Evolutionary conservation across 768 basidiomycete species (phyloP).

Genomic region (Tylopilus vinaceipallidus): DNA sequence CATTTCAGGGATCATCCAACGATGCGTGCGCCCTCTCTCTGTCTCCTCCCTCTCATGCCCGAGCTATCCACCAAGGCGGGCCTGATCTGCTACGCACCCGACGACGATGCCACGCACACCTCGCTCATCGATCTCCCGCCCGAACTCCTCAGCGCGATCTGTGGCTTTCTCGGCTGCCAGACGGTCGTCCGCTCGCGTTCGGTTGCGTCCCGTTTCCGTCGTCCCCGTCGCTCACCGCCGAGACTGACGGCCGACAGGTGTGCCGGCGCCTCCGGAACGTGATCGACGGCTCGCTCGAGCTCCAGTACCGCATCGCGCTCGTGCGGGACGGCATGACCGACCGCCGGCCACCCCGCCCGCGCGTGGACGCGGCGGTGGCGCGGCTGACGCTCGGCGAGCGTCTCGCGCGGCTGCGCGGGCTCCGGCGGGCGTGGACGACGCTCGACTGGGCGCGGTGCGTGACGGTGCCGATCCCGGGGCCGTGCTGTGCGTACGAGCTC

Average conservation of each 20-base stretch:
- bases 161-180: conserved; percentile 5
- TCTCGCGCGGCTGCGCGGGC: conserved; percentile 32
- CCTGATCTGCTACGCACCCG: too few species aligned
- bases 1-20: background rate
- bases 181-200: conserved; percentile 11
- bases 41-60: background rate
- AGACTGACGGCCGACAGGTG: conserved; percentile 15
- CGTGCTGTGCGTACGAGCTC: conserved; percentile 55
- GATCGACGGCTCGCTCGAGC: conserved; percentile 28
- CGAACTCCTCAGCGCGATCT: conserved; percentile 14
- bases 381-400: conserved; percentile 21
- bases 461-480: conserved; percentile 32
- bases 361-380: background rate
- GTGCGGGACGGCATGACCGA: conserved; percentile 36
- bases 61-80: too few species aligned
- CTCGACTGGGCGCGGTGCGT: conserved; percentile 27
- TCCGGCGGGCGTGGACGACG: conserved; percentile 37
- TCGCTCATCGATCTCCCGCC: conserved; percentile 16
- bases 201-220: conserved; percentile 5
- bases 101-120: too few species aligned
- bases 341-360: background rate
- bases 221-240: too few species aligned
- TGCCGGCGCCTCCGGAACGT: conserved; percentile 19
- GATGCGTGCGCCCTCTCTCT: background rate
- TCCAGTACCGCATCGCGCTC: conserved; percentile 42